Evolutionary conservation across 371 early-diverging fungal species (phyloP).

Genomic region (Mucor ambiguus): DNA sequence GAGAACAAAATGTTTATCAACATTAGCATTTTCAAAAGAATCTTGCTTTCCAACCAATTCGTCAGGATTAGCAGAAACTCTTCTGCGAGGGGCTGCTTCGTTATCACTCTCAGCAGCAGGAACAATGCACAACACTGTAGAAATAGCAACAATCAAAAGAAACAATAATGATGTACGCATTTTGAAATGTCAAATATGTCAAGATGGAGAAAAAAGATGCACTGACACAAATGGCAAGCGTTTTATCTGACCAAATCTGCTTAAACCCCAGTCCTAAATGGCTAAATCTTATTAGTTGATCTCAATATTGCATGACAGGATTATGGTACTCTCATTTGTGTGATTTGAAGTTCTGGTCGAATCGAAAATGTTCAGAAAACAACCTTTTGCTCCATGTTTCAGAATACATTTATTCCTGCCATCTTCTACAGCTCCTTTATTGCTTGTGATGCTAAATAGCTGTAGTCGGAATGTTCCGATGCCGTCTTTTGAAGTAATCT

Average conservation of each 20-base stretch:
- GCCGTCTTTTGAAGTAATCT: no score
- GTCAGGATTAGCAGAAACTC: slow-evolving; percentile 16
- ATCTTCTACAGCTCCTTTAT: no score
- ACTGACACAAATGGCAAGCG: neutral
- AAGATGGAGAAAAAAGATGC: neutral
- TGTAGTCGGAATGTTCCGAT: neutral
- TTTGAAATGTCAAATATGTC: neutral
- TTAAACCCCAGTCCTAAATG: neutral
- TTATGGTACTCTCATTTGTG: neutral
- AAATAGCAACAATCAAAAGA: neutral
- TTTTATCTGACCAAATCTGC: neutral
- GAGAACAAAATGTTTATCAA: slow-evolving; percentile 3
- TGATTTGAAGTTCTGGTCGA: neutral
- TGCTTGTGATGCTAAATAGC: no score
- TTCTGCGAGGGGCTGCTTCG: neutral
- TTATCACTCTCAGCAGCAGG: neutral
- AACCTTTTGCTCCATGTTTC: neutral
- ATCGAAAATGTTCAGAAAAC: neutral
- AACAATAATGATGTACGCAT: neutral
- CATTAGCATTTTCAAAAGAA: neutral
- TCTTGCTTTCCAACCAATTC: neutral
- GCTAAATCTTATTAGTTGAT: neutral
- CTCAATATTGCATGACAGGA: neutral
- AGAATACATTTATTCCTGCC: neutral
- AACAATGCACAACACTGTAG: neutral